A percentile compares a stretch with the other conserved stretches of the same genome.
Conservation (phyloP, 2,329 filamentous ascomycete genomes). For the Aurifilum marmelostoma region DNA sequence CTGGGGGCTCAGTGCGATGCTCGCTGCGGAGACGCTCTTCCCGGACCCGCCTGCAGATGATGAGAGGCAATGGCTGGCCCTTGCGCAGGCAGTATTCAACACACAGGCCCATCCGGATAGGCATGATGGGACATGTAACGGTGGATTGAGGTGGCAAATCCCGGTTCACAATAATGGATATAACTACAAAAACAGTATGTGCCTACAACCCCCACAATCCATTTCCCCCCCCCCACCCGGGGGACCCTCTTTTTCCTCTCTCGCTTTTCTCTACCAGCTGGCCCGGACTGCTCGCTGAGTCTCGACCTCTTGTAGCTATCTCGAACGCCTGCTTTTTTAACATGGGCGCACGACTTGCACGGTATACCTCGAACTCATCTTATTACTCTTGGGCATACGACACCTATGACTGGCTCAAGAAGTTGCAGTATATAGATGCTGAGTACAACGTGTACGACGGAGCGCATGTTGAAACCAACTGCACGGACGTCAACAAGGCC, state of each 20-base stretch:
- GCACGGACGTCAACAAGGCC: conserved; percentile 53
- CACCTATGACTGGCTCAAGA: conserved; percentile 59
- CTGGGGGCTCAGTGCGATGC: conserved; percentile 25
- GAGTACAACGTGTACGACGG: conserved; percentile 65
- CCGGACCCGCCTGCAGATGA: conserved; percentile 15
- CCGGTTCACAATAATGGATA: conserved; percentile 18
- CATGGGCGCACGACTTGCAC: conserved; percentile 60
- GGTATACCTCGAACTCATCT: conserved; percentile 61
- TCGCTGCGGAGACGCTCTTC: conserved; percentile 24
- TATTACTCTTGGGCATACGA: conserved; percentile 60
- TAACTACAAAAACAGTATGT: conserved; percentile 20
- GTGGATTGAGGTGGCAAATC: conserved; percentile 26
- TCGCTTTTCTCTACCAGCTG: background rate
- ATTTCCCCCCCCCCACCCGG: too few species aligned
- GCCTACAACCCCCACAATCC: background rate
- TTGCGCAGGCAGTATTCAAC: conserved; percentile 25
- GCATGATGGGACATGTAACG: conserved; percentile 23
- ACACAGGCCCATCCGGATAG: conserved; percentile 21
- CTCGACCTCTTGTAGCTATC: conserved; percentile 34
- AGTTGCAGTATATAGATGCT: conserved; percentile 54
- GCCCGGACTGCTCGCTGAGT: background rate
- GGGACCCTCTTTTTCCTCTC: background rate
- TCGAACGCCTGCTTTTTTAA: conserved; percentile 56
- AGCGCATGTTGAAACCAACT: conserved; percentile 53
- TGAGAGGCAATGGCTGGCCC: conserved; percentile 23